Percentiles rank a stretch among this genome's conserved stretches.
phyloP scores from a whole-genome alignment of 2,329 filamentous ascomycete genomes.

The Clarireedia sp. region DNA sequence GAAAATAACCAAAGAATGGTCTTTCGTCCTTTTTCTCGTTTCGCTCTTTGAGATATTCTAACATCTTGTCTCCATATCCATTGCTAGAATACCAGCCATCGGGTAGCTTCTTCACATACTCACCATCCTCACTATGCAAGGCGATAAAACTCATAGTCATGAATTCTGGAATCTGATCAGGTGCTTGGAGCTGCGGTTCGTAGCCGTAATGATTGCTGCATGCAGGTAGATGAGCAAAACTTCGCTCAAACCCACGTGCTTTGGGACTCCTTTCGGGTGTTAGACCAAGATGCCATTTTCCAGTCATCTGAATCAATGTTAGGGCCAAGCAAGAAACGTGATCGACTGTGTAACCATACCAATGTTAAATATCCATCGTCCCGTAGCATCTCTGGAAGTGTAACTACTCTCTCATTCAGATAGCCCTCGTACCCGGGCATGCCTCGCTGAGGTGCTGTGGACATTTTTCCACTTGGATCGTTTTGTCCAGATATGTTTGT shows the following conservation, averaged over 20 bases:
- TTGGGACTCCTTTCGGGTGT: slow-evolving; percentile 35
- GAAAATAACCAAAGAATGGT: slow-evolving; percentile 43
- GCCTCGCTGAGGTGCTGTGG: slow-evolving; percentile 26
- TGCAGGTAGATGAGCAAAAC: slow-evolving; percentile 45
- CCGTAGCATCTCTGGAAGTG: slow-evolving; percentile 42
- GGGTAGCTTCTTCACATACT: slow-evolving; percentile 32
- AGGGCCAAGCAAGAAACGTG: background rate
- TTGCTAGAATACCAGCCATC: slow-evolving; percentile 13
- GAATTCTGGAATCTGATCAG: slow-evolving; percentile 30
- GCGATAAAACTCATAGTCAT: slow-evolving; percentile 33
- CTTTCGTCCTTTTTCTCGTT: slow-evolving; percentile 11
- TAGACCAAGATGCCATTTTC: slow-evolving; percentile 51
- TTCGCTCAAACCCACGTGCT: slow-evolving; percentile 46
- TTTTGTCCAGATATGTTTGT: slow-evolving; percentile 18
- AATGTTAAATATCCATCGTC: slow-evolving; percentile 46
- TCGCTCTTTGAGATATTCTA: slow-evolving; percentile 12
- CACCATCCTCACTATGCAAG: slow-evolving; percentile 32
- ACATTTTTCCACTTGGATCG: slow-evolving; percentile 28
- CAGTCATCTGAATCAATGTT: slow-evolving; percentile 28
- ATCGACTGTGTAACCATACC: slow-evolving; percentile 25
- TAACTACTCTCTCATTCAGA: slow-evolving; percentile 43
- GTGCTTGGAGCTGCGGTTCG: slow-evolving; percentile 27
- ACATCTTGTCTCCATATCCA: slow-evolving; percentile 10
- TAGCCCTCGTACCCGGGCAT: slow-evolving; percentile 50
- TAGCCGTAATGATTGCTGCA: slow-evolving; percentile 38